Percentiles rank a stretch among this genome's conserved stretches.
Evolutionary conservation across 2,329 filamentous ascomycete genomes (phyloP).

Genomic region (Metarhizium sp.): DNA sequence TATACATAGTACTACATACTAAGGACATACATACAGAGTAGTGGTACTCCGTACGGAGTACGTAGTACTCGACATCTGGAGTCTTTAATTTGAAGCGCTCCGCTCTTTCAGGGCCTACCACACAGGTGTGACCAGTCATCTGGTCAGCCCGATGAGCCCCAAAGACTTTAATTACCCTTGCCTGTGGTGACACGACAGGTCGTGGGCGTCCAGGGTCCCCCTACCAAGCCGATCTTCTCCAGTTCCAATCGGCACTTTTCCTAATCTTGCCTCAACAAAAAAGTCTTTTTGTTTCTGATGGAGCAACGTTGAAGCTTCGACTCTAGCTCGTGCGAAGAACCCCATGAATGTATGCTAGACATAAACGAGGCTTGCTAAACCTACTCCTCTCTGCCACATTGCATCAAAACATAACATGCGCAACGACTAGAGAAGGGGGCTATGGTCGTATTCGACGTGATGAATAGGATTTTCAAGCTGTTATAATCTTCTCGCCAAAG

Average conservation of each 20-base stretch:
- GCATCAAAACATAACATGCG: too few relatives aligned
- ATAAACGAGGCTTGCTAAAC: too few relatives aligned
- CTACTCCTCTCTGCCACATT: too few relatives aligned
- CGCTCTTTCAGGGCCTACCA: background rate
- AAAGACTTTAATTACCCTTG: background rate
- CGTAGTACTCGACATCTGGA: too few relatives aligned
- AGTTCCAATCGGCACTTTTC: slow-evolving; percentile 21
- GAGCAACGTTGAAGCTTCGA: too few relatives aligned
- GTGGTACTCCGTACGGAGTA: background rate
- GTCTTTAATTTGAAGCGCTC: background rate
- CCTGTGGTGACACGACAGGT: background rate
- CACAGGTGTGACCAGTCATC: background rate
- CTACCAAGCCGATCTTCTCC: slow-evolving; percentile 20
- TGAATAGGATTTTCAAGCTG: too few relatives aligned
- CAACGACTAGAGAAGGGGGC: too few relatives aligned
- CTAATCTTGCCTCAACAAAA: slow-evolving; percentile 8
- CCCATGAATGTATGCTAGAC: background rate
- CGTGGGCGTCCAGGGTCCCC: background rate
- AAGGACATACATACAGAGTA: background rate
- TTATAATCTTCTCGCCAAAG: too few relatives aligned
- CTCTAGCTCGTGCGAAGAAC: background rate
- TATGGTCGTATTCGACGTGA: too few relatives aligned
- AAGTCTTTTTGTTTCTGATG: too few relatives aligned
- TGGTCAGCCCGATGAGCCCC: background rate
- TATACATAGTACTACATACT: too few relatives aligned